Evolutionary conservation across 2,329 filamentous ascomycete species (phyloP).

Genomic region (Coniochaeta ligniaria): DNA sequence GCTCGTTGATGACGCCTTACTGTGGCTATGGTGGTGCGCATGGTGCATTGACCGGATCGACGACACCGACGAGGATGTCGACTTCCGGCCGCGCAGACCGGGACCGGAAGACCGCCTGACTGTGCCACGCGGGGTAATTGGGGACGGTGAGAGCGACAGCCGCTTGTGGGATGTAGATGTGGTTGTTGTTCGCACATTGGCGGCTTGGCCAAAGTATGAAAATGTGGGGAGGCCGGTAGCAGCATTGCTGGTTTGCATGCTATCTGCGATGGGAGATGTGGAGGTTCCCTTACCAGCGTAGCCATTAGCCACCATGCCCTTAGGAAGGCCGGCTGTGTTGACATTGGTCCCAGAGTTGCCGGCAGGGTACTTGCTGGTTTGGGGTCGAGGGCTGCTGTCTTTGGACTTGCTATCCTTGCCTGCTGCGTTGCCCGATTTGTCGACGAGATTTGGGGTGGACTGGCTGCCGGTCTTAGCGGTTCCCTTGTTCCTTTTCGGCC

Average conservation of each 20-base stretch:
- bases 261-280: not conserved
- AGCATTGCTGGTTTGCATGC: not conserved
- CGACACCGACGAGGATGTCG: slow-evolving; percentile 90
- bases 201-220: not conserved
- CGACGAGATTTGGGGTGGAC: slow-evolving; percentile 52
- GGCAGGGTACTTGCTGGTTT: slow-evolving; percentile 50
- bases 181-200: slow-evolving; percentile 12
- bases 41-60: slow-evolving; percentile 89
- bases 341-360: slow-evolving; percentile 25
- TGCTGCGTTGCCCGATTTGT: slow-evolving; percentile 35
- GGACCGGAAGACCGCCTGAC: slow-evolving; percentile 79
- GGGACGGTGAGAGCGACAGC: slow-evolving; percentile 78
- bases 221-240: not conserved
- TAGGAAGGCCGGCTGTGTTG: slow-evolving; percentile 37
- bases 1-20: slow-evolving; percentile 89
- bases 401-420: slow-evolving; percentile 34
- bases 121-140: slow-evolving; percentile 80
- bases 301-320: slow-evolving; percentile 45
- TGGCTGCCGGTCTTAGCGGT: slow-evolving; percentile 44
- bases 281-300: slow-evolving; percentile 26
- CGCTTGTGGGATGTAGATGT: slow-evolving; percentile 47
- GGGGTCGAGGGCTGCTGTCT: slow-evolving; percentile 49
- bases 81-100: slow-evolving; percentile 85
- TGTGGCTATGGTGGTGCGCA: slow-evolving; percentile 71
- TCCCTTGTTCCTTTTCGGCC: slow-evolving; percentile 41